Evolutionary conservation across 2,329 filamentous ascomycete species (phyloP).

Genomic region (Gremmenia infestans): DNA sequence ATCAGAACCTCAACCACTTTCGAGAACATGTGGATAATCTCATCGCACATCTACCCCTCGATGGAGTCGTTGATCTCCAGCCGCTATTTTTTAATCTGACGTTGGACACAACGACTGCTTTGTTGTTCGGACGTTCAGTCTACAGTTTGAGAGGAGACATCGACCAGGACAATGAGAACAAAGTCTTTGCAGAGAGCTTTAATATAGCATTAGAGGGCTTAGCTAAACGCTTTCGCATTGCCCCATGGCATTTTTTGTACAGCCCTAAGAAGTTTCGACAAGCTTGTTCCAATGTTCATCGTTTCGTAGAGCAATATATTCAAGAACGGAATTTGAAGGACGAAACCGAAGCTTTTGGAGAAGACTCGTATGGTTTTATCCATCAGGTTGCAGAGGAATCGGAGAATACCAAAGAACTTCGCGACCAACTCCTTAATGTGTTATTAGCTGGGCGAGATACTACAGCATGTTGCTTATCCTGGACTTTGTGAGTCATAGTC

Average conservation of each 20-base stretch:
- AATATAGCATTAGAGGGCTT: slow-evolving; percentile 32
- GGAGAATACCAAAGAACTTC: slow-evolving; percentile 29
- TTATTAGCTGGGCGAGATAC: slow-evolving; percentile 31
- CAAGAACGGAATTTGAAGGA: slow-evolving; percentile 33
- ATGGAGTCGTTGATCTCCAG: slow-evolving; percentile 31
- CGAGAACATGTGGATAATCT: slow-evolving; percentile 28
- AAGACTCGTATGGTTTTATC: slow-evolving; percentile 11
- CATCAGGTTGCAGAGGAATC: slow-evolving; percentile 20
- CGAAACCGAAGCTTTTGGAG: slow-evolving; percentile 10
- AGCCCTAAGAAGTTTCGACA: slow-evolving; percentile 4
- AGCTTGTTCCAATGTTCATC: slow-evolving; percentile 21
- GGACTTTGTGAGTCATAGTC: slow-evolving; percentile 33
- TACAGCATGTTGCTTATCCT: slow-evolving; percentile 36
- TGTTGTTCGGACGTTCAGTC: slow-evolving; percentile 49
- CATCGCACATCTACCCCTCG: slow-evolving; percentile 17
- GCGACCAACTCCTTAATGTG: slow-evolving; percentile 31
- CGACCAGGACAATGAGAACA: slow-evolving; percentile 9
- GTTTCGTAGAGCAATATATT: slow-evolving; percentile 15
- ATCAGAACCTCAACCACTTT: slow-evolving; percentile 14
- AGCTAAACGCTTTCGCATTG: slow-evolving; percentile 28
- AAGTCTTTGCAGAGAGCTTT: slow-evolving; percentile 34
- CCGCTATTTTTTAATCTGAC: slow-evolving; percentile 47
- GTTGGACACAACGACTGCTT: slow-evolving; percentile 51
- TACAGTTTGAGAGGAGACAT: slow-evolving; percentile 18
- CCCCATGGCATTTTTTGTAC: slow-evolving; percentile 6